Percentiles rank a stretch among this genome's conserved stretches.
Conservation (phyloP, 1,139 yeast genomes). For the Suhomyces chickasaworum region DNA sequence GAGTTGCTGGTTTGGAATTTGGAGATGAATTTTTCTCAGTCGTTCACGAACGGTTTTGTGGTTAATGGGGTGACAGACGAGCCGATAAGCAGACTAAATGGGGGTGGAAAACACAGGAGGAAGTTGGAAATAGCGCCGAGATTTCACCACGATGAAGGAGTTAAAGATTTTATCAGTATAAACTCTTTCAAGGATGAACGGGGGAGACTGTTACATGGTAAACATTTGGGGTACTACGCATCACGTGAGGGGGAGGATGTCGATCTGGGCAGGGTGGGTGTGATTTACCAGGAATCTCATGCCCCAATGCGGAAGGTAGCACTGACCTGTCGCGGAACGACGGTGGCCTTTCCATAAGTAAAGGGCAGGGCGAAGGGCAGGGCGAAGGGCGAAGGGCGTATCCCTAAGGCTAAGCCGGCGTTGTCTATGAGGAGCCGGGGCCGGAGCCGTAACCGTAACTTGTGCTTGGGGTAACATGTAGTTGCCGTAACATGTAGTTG, state of each 20-base stretch:
- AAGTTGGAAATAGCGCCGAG: neutral
- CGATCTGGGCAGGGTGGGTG: neutral
- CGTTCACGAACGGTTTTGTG: slow-evolving; percentile 14
- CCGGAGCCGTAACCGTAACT: too few relatives aligned
- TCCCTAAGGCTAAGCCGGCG: too few relatives aligned
- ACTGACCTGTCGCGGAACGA: neutral
- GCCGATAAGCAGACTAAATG: slow-evolving; percentile 1
- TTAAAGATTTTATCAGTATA: too few relatives aligned
- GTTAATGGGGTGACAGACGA: slow-evolving; percentile 5
- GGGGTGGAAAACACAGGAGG: neutral
- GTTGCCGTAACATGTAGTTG: neutral
- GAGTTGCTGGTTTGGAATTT: slow-evolving; percentile 12
- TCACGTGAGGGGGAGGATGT: too few relatives aligned
- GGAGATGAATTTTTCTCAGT: slow-evolving; percentile 10
- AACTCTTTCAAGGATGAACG: too few relatives aligned
- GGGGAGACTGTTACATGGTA: too few relatives aligned
- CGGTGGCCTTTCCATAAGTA: too few relatives aligned
- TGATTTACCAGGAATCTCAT: neutral
- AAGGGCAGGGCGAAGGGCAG: neutral
- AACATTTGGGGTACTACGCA: too few relatives aligned
- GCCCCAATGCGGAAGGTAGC: neutral
- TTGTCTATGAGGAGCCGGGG: too few relatives aligned
- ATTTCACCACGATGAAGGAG: neutral
- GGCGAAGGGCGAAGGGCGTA: too few relatives aligned
- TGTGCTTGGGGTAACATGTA: too few relatives aligned